phyloP scores from a whole-genome alignment of 768 basidiomycete genomes.

The Auricularia sp. region DNA sequence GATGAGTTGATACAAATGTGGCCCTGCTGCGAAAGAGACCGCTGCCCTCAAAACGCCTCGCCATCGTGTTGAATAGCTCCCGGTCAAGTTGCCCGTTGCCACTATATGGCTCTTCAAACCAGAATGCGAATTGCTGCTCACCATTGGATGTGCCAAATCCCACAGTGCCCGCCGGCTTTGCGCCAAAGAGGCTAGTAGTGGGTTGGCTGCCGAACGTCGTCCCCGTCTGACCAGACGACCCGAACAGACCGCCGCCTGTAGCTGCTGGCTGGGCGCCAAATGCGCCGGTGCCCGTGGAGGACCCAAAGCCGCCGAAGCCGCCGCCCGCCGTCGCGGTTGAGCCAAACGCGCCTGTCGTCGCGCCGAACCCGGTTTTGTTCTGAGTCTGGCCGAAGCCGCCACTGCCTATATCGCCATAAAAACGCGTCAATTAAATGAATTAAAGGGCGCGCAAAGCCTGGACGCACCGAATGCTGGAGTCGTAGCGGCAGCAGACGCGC shows the following conservation, averaged over 20 bases:
- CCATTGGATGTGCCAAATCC: conserved; percentile 34
- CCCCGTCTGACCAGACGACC: conserved; percentile 15
- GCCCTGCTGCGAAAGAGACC: no score
- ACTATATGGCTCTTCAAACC: neutral
- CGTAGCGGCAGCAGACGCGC: conserved; percentile 1
- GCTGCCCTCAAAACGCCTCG: no score
- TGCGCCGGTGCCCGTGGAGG: conserved; percentile 26
- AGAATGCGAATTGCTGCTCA: neutral
- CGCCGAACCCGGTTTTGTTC: conserved; percentile 56
- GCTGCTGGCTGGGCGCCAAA: conserved; percentile 27
- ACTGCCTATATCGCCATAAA: conserved; percentile 5
- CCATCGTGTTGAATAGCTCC: no score
- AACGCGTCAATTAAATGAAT: neutral
- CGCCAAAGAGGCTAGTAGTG: conserved; percentile 42
- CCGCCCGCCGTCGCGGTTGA: conserved; percentile 13
- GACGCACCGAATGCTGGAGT: conserved; percentile 27
- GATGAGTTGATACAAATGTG: no score
- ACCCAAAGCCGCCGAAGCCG: conserved; percentile 47
- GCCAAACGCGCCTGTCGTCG: conserved; percentile 20
- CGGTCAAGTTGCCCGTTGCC: no score
- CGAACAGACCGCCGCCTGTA: conserved; percentile 14
- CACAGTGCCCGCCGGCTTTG: conserved; percentile 34
- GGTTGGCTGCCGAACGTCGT: conserved; percentile 24
- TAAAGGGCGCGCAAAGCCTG: conserved; percentile 2
- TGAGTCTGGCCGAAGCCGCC: conserved; percentile 29